phyloP scores from a whole-genome alignment of 2,329 filamentous ascomycete species.

The Epichloe hybrida region DNA sequence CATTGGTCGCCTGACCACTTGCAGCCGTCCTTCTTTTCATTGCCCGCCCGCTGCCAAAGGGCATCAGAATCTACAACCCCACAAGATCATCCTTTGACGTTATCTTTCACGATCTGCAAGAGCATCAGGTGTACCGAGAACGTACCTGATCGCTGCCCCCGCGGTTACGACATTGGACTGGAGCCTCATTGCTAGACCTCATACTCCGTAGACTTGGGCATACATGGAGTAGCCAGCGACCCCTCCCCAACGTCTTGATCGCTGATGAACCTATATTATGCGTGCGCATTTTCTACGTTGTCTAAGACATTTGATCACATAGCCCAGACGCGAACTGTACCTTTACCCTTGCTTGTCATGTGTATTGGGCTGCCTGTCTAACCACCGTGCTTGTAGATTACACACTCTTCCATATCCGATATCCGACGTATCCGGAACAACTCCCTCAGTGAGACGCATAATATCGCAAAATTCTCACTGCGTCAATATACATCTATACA shows the following conservation, averaged over 20 bases:
- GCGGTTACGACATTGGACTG: not conserved
- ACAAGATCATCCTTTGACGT: not conserved
- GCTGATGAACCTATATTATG: not conserved
- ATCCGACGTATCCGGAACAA: constrained; percentile 1
- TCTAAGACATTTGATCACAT: not conserved
- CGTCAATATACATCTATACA: not conserved
- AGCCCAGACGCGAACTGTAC: too few relatives aligned
- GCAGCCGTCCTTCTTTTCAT: not conserved
- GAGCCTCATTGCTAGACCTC: not conserved
- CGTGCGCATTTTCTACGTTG: not conserved
- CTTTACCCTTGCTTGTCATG: too few relatives aligned
- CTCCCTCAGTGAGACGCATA: not conserved
- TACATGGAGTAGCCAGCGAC: not conserved
- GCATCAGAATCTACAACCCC: not conserved
- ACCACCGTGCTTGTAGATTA: not conserved
- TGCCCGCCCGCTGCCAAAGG: not conserved
- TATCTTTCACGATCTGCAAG: not conserved
- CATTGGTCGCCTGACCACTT: not conserved
- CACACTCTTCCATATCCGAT: not conserved
- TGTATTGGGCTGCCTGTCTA: not conserved
- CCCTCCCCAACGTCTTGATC: not conserved
- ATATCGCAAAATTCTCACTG: not conserved
- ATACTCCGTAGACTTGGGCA: not conserved
- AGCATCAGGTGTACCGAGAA: not conserved
- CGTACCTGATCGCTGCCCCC: not conserved